Base-by-base conservation (phyloP, 352 stramenopile genomes). In the Phytophthora pinifolia region DNA sequence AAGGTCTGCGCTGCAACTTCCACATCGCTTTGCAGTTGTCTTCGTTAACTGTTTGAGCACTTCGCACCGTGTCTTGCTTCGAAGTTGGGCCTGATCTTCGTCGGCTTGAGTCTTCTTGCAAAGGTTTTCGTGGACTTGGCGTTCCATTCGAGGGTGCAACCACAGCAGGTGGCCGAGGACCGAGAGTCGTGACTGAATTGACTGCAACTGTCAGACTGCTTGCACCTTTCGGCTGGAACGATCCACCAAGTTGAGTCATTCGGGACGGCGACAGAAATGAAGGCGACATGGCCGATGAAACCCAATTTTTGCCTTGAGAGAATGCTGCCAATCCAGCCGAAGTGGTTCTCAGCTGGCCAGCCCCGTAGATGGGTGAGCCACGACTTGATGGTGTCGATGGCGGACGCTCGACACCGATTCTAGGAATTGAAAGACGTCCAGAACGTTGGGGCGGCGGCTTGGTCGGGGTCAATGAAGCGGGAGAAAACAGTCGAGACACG, bases 1-100 rank as follows among this genome's bases (percentile, higher is more conserved):
- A 74, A 13, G 61, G 63, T 31, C 62, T 65, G 3, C 62, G 49
- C n/a, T 78, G 65, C 39, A 74, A 25, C 25, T 72, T 78, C 72
- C 72, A 79, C 69, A 81, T 76, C 13, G 62, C 43, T 0, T 65
- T 60, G 41, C 44, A 69, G 46, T 65, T 52, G n/a, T 9, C 57
- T 50, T 46, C 43, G 9, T 41, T 30, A 10, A 33, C 20, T 45
- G 47, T 6, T 32, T 59, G 46, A 17, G 54, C n/a, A 17, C 4
- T 39, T 54, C 34, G n/a, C 15, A 38, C 17, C 32, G 37, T 36
- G 32, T 45, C 41, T 37, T 59, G 31, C 17, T 48, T 65, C 9
- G 31, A 15, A 39, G 35, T 34, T 10, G 48, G 49, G 25, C 48
- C 58, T 15, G 22, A 30, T 56, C 45, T 51, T 9, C 43, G 61